A percentile compares a stretch with the other conserved stretches of the same genome.
These are phyloP conservation scores for Niveomyces coronatus DNA, from an alignment of 2,329 filamentous ascomycete species.

Conservation along the genomic window DNA sequence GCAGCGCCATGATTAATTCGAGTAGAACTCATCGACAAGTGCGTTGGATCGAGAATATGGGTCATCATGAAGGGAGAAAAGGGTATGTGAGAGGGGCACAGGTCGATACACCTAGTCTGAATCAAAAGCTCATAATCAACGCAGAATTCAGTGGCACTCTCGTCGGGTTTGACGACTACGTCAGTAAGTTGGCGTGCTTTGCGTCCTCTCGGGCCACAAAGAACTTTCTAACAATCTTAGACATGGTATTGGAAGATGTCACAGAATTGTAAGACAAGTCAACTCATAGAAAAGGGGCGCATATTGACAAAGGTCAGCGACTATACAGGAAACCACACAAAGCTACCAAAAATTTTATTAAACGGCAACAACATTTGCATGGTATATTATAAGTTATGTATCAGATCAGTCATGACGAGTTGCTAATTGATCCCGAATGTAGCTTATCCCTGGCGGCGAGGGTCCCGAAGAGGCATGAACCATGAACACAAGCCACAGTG, in stretches of 20 bases:
- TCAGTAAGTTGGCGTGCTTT: constrained; percentile 61
- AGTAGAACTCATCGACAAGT: constrained; percentile 95
- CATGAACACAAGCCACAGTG: too few relatives aligned
- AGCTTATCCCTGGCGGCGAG: constrained; percentile 73
- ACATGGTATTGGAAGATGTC: constrained; percentile 97
- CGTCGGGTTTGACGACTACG: constrained; percentile 96
- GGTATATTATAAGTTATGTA: constrained; percentile 43
- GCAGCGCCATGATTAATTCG: constrained; percentile 14
- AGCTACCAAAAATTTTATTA: constrained; percentile 85
- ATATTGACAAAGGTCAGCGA: constrained; percentile 53
- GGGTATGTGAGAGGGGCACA: constrained; percentile 40
- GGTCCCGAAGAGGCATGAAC: constrained; percentile 41
- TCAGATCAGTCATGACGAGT: not conserved
- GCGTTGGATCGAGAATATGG: constrained; percentile 95
- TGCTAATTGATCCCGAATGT: constrained; percentile 12
- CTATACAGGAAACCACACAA: constrained; percentile 77
- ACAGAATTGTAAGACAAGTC: constrained; percentile 64
- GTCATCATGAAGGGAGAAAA: constrained; percentile 99
- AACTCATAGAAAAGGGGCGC: not conserved
- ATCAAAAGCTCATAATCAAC: constrained; percentile 12
- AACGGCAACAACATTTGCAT: constrained; percentile 99
- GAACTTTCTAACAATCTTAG: constrained; percentile 35
- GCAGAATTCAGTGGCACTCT: constrained; percentile 92
- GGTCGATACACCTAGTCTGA: not conserved
- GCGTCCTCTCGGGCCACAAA: not conserved